A percentile compares a stretch with the other conserved stretches of the same genome.
Conservation (phyloP, 2,329 filamentous ascomycete species). For the Xenoacremonium recifei region DNA sequence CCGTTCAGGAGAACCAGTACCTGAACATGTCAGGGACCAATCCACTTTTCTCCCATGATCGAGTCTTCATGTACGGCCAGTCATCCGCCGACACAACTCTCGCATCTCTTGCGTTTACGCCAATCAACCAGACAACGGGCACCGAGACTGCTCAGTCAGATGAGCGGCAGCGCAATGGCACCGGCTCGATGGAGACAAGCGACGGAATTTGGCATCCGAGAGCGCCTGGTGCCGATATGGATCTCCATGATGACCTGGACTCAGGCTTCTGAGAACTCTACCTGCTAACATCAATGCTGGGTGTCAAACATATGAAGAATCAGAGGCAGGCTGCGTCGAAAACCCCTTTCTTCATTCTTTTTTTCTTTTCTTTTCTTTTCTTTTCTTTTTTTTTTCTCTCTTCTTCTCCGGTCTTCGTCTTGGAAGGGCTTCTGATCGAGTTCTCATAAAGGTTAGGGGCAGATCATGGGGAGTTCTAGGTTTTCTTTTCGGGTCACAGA, state of each 20-base stretch:
- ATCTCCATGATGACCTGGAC: constrained; percentile 20
- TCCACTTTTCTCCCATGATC: constrained; percentile 32
- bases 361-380: too few species aligned
- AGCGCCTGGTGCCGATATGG: constrained; percentile 17
- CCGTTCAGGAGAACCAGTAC: constrained; percentile 23
- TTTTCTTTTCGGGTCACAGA: too few species aligned
- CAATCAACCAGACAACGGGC: constrained; percentile 29
- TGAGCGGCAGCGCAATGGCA: constrained; percentile 22
- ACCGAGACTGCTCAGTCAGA: constrained; percentile 23
- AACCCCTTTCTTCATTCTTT: too few species aligned
- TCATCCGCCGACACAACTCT: constrained; percentile 18
- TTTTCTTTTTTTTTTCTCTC: too few species aligned
- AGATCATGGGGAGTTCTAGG: too few species aligned
- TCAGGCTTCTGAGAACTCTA: too few species aligned
- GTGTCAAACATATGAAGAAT: too few species aligned
- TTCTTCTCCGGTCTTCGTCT: too few species aligned
- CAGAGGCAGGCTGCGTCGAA: too few species aligned
- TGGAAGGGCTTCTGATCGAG: too few species aligned
- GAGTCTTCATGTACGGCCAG: constrained; percentile 27
- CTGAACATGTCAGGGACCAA: constrained; percentile 29
- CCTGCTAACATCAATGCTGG: too few species aligned
- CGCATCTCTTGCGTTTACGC: constrained; percentile 28
- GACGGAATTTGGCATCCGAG: constrained; percentile 24
- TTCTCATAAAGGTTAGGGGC: too few species aligned
- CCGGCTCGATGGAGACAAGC: constrained; percentile 15